Base-by-base conservation (phyloP, 2,329 filamentous ascomycete genomes). In the Corynespora cassiicola region DNA sequence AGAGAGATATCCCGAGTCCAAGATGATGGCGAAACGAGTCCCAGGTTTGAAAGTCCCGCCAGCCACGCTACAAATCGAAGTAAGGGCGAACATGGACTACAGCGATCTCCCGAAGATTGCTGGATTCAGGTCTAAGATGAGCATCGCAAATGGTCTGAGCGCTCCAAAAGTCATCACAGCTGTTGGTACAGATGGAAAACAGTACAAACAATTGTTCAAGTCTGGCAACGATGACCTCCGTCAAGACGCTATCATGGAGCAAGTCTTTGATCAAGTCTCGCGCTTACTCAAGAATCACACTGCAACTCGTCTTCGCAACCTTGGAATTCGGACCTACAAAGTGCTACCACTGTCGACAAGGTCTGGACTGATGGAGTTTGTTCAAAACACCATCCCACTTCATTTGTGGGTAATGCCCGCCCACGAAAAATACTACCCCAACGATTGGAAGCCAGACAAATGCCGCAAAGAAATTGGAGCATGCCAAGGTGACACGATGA, bases 181-280 rank as follows among this genome's bases (percentile, higher is more conserved):
- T 2, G 69, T 89, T 14, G 89, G 84, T 11, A 88, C 80, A 12
- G 82, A 96, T 66, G 95, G 94, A 6, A 73, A 78, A 39, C 80
- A 78, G 22, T 96, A 91, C 72, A 96, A 88, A 66, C 90, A 96
- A 69, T 76, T 99, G 46, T 85, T 96, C 63, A 99, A 99, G 76
- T 90, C 90, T 47, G 91, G 94, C 12, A 92, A 92, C 61, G 94
- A 99, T 65, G 92, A 99, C 63, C 79, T 99, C 9, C 87, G 95
- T 7, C 94, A 99, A 72, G 94, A 99, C 61, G 90, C 92, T 28
- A 99, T 85, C 75, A 99, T 99, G 95, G 95, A 99, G 69, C 94
- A 99, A 70, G 94, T 99, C 1, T 99, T 99, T 65, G 89, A 91
- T 42, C 90, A 95, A 69, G 94, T 96, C 15, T 97, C 90, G 41